phyloP scores from a whole-genome alignment of 2,329 filamentous ascomycete genomes.

The Penicillium glabrum region DNA sequence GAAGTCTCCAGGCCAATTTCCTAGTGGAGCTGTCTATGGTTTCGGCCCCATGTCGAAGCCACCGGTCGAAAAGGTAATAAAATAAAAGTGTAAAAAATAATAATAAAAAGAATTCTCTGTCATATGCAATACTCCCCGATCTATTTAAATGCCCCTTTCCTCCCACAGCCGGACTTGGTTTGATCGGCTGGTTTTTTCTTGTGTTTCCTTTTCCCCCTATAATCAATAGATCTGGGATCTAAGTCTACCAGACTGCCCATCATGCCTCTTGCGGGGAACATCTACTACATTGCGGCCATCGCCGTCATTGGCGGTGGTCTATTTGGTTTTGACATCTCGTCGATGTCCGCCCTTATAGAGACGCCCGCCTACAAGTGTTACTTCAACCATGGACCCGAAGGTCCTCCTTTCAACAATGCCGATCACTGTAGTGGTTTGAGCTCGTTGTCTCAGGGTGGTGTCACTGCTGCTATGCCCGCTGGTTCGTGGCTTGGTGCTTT shows the following conservation, averaged over 20 bases:
- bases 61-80: not conserved
- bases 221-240: not conserved
- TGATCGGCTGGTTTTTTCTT: not conserved
- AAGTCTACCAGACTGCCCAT: not conserved
- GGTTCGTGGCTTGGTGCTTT: conserved; percentile 46
- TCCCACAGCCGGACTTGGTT: not conserved
- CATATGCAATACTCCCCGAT: not conserved
- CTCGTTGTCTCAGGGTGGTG: conserved; percentile 32
- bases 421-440: not conserved
- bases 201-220: not conserved
- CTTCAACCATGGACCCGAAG: conserved; percentile 13
- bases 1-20: not conserved
- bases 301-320: conserved; percentile 48
- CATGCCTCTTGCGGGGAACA: conserved; percentile 12
- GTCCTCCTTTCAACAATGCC: conserved; percentile 6
- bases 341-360: conserved; percentile 46
- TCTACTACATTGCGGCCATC: conserved; percentile 15
- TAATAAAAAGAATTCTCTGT: not conserved
- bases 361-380: conserved; percentile 14
- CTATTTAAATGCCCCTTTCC: conserved; percentile 2
- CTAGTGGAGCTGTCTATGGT: not conserved
- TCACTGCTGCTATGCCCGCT: conserved; percentile 39
- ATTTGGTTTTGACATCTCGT: conserved; percentile 60
- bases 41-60: not conserved
- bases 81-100: not conserved